phyloP scores from a whole-genome alignment of 305 asterid species.

The Plantago coronopus region DNA sequence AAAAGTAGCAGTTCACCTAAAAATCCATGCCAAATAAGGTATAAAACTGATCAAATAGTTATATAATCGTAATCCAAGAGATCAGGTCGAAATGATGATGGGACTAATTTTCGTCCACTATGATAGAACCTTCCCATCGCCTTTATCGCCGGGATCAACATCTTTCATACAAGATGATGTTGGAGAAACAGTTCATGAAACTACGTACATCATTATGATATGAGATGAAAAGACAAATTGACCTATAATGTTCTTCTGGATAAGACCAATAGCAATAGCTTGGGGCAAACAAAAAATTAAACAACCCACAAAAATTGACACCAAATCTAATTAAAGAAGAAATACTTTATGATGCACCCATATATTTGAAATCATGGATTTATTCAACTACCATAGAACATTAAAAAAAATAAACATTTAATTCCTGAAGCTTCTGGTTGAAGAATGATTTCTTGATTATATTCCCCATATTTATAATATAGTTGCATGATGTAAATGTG shows the following conservation, averaged over 20 bases:
- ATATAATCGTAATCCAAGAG: too few relatives aligned
- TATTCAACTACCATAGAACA: too few relatives aligned
- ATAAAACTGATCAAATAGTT: not conserved
- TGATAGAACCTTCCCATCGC: not conserved
- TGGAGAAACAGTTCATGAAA: not conserved
- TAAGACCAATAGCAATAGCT: not conserved
- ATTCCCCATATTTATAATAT: too few relatives aligned
- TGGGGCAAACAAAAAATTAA: not conserved
- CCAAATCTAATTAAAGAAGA: not conserved
- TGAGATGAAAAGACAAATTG: not conserved
- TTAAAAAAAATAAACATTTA: too few relatives aligned
- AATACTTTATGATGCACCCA: not conserved
- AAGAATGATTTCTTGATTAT: too few relatives aligned
- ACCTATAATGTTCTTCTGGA: not conserved
- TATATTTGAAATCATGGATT: too few relatives aligned
- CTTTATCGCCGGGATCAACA: not conserved
- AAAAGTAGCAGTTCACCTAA: not conserved
- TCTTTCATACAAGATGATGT: not conserved
- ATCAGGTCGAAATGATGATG: too few relatives aligned
- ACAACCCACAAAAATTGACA: not conserved
- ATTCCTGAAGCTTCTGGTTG: too few relatives aligned
- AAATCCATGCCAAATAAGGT: not conserved
- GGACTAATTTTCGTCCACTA: not conserved
- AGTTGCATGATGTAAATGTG: not conserved
- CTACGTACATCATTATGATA: not conserved